Conservation (phyloP, 2,329 filamentous ascomycete genomes). For the Aspergillus hortae region DNA sequence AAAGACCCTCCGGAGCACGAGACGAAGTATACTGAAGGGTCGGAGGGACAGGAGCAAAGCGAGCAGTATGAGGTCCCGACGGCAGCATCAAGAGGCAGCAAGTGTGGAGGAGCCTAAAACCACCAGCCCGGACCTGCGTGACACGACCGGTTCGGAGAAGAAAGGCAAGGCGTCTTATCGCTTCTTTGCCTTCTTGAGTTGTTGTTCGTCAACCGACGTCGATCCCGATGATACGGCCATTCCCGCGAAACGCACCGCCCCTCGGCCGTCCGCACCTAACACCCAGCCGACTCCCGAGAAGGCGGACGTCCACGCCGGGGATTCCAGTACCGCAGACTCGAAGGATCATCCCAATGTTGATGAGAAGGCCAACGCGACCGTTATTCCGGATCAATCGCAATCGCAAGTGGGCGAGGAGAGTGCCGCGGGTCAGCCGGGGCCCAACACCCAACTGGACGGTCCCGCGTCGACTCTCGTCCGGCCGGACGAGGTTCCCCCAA, state of each 20-base stretch:
- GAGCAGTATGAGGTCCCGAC: constrained; percentile 50
- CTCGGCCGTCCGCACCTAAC: constrained; percentile 34
- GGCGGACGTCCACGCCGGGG: constrained; percentile 33
- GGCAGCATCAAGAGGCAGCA: constrained; percentile 31
- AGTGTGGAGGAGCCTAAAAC: constrained; percentile 32
- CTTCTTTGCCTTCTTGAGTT: constrained; percentile 46
- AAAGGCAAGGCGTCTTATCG: constrained; percentile 41
- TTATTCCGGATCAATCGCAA: constrained; percentile 25
- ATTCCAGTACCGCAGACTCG: constrained; percentile 39
- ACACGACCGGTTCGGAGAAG: constrained; percentile 32
- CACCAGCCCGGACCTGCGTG: constrained; percentile 28
- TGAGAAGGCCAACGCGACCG: constrained; percentile 35
- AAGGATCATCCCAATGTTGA: constrained; percentile 35
- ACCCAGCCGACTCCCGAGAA: constrained; percentile 40
- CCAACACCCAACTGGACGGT: constrained; percentile 38
- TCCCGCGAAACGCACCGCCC: constrained; percentile 45
- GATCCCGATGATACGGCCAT: constrained; percentile 42
- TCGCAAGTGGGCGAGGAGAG: constrained; percentile 25
- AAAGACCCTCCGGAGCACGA: constrained; percentile 62
- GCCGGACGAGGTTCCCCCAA: constrained; percentile 10
- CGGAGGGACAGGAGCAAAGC: constrained; percentile 65
- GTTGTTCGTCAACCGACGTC: constrained; percentile 46
- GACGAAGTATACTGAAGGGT: constrained; percentile 61
- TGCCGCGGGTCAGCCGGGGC: constrained; percentile 32
- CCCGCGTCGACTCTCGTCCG: constrained; percentile 14